Percentiles rank a stretch among this genome's conserved stretches.
phyloP scores from a whole-genome alignment of 805 yeast species.

The Monosporozyma unispora region DNA sequence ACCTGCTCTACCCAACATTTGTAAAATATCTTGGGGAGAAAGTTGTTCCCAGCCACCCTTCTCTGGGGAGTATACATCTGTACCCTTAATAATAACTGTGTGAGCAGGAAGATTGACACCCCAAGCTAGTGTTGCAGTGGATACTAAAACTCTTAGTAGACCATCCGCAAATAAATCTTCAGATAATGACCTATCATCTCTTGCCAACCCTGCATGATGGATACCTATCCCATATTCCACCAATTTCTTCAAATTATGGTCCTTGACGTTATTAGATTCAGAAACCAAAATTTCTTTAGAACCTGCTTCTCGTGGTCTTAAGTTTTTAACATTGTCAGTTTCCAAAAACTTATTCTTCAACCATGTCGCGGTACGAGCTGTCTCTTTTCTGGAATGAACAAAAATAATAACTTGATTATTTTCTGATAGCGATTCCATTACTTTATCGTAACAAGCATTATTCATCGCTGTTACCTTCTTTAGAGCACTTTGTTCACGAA shows the following conservation, averaged over 20 bases:
- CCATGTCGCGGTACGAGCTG: slow-evolving; percentile 73
- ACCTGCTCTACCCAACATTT: slow-evolving; percentile 98
- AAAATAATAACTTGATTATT: slow-evolving; percentile 79
- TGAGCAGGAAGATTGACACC: slow-evolving; percentile 96
- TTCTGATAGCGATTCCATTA: slow-evolving; percentile 50
- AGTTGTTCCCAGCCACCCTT: slow-evolving; percentile 81
- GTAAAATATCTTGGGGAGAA: slow-evolving; percentile 91
- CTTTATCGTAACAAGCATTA: slow-evolving; percentile 80
- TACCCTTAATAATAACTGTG: slow-evolving; percentile 87
- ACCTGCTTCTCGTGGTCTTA: slow-evolving; percentile 43
- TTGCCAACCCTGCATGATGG: slow-evolving; percentile 84
- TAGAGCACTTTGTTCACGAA: slow-evolving; percentile 73
- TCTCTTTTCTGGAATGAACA: slow-evolving; percentile 91
- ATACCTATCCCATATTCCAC: slow-evolving; percentile 71
- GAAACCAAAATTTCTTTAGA: slow-evolving; percentile 51
- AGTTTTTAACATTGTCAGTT: slow-evolving; percentile 39
- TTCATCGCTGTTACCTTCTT: slow-evolving; percentile 77
- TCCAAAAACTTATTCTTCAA: slow-evolving; percentile 53
- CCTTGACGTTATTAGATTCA: slow-evolving; percentile 51
- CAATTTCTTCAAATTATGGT: slow-evolving; percentile 47
- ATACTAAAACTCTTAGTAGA: slow-evolving; percentile 69
- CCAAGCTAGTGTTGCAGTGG: slow-evolving; percentile 94
- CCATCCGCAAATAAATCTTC: slow-evolving; percentile 89
- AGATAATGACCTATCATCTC: slow-evolving; percentile 62
- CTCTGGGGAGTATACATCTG: slow-evolving; percentile 88